These are phyloP conservation scores for Barnettozyma wickerhamii DNA, from an alignment of 805 yeast genomes.

Conservation along the genomic window DNA sequence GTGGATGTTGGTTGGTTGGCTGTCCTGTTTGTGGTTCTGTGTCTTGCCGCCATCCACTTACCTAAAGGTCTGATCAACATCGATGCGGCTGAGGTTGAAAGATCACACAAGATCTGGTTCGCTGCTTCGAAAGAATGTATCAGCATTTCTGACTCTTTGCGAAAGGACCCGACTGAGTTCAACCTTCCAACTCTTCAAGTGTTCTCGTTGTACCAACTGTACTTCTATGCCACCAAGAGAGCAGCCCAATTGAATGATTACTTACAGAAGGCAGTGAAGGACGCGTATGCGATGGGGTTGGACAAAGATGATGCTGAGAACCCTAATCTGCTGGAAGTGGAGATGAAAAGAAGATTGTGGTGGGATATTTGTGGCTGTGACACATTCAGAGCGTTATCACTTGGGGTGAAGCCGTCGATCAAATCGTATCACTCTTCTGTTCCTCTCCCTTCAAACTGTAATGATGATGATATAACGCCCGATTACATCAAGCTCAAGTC, in stretches of 20 bases:
- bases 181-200: constrained; percentile 21
- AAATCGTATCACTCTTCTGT: constrained; percentile 23
- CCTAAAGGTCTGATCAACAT: constrained; percentile 26
- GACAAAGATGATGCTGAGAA: constrained; percentile 23
- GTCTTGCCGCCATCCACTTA: constrained; percentile 25
- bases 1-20: constrained; percentile 25
- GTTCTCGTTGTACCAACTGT: constrained; percentile 26
- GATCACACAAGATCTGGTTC: constrained; percentile 26
- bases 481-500: constrained; percentile 20
- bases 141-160: constrained; percentile 15
- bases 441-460: constrained; percentile 30
- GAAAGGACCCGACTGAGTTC: constrained; percentile 14
- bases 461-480: constrained; percentile 27
- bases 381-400: constrained; percentile 22
- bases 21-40: constrained; percentile 20
- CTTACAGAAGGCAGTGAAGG: constrained; percentile 21
- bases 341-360: constrained; percentile 30
- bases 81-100: constrained; percentile 21
- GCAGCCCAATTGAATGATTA: constrained; percentile 23
- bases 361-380: constrained; percentile 30
- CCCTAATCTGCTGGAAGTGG: constrained; percentile 23
- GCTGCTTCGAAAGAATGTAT: constrained; percentile 24
- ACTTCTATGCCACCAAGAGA: constrained; percentile 27
- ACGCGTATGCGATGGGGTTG: constrained; percentile 23
- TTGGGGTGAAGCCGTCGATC: constrained; percentile 23